Evolutionary conservation across 805 yeast genomes (phyloP), one percentile per base, ranked within the genome.

Genomic region (Sungouiella blattae): DNA sequence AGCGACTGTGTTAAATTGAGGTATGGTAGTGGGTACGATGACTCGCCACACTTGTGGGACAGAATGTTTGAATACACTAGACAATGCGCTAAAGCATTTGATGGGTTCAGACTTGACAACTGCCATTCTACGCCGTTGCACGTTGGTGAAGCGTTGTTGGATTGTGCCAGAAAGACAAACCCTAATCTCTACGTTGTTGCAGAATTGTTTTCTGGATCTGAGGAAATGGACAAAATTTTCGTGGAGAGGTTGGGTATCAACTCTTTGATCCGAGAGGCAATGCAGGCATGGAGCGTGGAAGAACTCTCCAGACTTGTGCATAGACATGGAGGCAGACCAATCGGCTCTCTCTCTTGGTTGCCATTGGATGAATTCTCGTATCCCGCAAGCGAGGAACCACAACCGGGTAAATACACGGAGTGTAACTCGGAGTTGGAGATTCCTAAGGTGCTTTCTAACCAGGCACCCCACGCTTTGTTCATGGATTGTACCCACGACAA

Each of bases 401-500:
- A 37, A 4, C 30, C 47, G 4, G 29, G 50, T 29, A 38, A 48
- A 35, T 55, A 51, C 37, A 49, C 55, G 7, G 60, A 52, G 27
- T 57, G 70, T 22, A 68, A 64, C 16, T 77, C 88, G 5, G 88
- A 83, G 54, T 63, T 83, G 41, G 78, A 78, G 40, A 71, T 85
- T 32, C 91, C 94, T 2, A 72, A 71, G 45, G 67, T 77, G 7
- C 68, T 91, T 30, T 69, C 79, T 1, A 70, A 82, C 4, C 75
- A 80, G 28, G 78, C 81, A n/a, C 94, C 95, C 4, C 97, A 88
- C 62, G 96, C 98, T 0, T 67, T 93, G 49, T 83, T 91, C 49
- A 91, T 93, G 97, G 98, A 93, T 55, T 91, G 97, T 53, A 89
- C 98, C 2, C 98, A 91, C 58, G 98, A 91, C 58, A 91, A 91